A percentile compares a stretch with the other conserved stretches of the same genome.
Conservation (phyloP, 768 basidiomycete genomes). For the Ramaria rubella region DNA sequence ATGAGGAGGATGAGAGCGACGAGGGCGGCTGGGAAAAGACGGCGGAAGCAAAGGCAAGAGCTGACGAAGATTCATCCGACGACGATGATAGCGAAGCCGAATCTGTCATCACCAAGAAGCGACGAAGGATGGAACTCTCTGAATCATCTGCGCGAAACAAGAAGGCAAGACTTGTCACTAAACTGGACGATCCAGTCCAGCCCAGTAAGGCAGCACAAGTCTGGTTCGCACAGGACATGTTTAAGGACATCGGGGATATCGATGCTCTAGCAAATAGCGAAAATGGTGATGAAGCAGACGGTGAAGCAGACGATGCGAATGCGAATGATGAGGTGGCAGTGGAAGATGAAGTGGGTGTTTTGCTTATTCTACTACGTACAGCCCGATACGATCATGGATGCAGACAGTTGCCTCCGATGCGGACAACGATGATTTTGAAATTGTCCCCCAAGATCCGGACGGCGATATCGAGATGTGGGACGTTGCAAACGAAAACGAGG, state of each 20-base stretch:
- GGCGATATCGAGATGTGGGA: slow-evolving; percentile 73
- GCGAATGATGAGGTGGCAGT: slow-evolving; percentile 27
- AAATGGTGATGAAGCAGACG: slow-evolving; percentile 30
- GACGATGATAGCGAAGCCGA: slow-evolving; percentile 46
- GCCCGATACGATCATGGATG: neutral
- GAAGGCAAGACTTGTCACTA: slow-evolving; percentile 45
- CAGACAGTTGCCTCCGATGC: slow-evolving; percentile 20
- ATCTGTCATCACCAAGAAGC: slow-evolving; percentile 16
- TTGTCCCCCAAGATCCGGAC: slow-evolving; percentile 54
- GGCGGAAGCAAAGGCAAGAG: slow-evolving; percentile 46
- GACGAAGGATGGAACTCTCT: slow-evolving; percentile 39
- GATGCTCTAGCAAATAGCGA: slow-evolving; percentile 35
- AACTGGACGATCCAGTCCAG: slow-evolving; percentile 35
- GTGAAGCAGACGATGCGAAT: slow-evolving; percentile 23
- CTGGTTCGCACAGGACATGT: slow-evolving; percentile 96
- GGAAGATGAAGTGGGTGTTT: slow-evolving; percentile 10
- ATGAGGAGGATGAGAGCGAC: slow-evolving; percentile 34
- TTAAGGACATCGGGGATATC: slow-evolving; percentile 53
- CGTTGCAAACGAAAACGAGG: slow-evolving; percentile 68
- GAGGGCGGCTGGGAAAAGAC: slow-evolving; percentile 69
- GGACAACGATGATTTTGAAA: slow-evolving; percentile 62
- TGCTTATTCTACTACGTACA: neutral
- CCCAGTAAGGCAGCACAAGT: slow-evolving; percentile 59
- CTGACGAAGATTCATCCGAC: slow-evolving; percentile 37
- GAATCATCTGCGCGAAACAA: slow-evolving; percentile 31